Conservation (phyloP, 371 early-diverging fungal species). For the Mortierella sp. region DNA sequence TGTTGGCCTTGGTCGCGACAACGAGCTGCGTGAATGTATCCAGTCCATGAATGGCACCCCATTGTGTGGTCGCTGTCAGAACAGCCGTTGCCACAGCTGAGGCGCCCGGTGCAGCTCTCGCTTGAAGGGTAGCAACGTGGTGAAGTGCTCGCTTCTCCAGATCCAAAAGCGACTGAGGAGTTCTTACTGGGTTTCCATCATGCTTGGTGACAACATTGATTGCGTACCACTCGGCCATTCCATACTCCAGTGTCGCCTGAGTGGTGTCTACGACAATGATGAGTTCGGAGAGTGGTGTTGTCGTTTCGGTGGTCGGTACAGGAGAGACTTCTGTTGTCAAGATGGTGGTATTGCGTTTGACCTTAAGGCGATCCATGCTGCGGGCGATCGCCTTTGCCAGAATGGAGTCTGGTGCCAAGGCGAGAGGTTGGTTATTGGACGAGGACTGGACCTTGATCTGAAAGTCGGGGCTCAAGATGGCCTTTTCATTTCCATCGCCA, state of each 20-base stretch:
- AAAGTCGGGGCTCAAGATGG: conserved; percentile 23
- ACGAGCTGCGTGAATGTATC: conserved; percentile 84
- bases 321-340: background rate
- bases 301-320: too few relatives aligned
- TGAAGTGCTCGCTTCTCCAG: conserved; percentile 2
- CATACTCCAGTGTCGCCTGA: conserved; percentile 31
- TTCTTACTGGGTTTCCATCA: background rate
- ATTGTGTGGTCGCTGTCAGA: conserved; percentile 73
- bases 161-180: background rate
- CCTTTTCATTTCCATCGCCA: conserved; percentile 35
- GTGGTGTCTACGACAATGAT: conserved; percentile 21
- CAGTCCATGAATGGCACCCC: conserved; percentile 82
- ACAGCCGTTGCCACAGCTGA: conserved; percentile 25
- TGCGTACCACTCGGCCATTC: conserved; percentile 38
- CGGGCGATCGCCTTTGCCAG: conserved; percentile 42
- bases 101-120: background rate
- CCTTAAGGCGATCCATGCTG: conserved; percentile 34
- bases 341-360: conserved; percentile 36
- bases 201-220: conserved; percentile 13
- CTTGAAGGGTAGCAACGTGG: background rate
- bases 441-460: conserved; percentile 26
- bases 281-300: conserved; percentile 19
- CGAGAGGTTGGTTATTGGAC: background rate
- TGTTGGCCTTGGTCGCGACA: background rate
- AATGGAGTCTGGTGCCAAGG: conserved; percentile 1